Evolutionary conservation across 2,329 filamentous ascomycete species (phyloP).

Genomic region (Xylariales sp.): DNA sequence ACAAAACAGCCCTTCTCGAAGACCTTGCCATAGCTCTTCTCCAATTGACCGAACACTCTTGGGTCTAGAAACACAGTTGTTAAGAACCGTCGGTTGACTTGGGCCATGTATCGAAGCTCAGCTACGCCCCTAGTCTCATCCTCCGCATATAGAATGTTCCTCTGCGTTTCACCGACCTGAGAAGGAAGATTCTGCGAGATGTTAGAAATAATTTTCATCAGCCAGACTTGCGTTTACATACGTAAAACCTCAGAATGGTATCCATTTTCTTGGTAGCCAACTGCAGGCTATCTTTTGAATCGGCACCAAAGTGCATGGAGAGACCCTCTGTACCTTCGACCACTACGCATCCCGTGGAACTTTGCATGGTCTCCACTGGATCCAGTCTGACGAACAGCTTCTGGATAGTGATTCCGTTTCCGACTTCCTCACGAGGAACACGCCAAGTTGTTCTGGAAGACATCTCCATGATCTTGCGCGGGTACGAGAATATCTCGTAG

Average conservation of each 20-base stretch:
- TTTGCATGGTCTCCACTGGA: background rate
- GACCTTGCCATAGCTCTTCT: conserved; percentile 3
- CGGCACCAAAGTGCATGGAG: conserved; percentile 7
- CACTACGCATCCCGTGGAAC: conserved; percentile 4
- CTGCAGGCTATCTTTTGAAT: background rate
- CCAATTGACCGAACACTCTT: background rate
- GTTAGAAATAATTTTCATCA: no score
- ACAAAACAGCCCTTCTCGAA: conserved; percentile 7
- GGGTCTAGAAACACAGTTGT: conserved; percentile 5
- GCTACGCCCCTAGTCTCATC: background rate
- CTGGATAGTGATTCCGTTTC: conserved; percentile 3
- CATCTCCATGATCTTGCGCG: conserved; percentile 4
- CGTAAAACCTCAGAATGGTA: conserved; percentile 8
- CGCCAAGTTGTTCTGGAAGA: conserved; percentile 2
- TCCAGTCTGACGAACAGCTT: conserved; percentile 1
- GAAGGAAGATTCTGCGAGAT: background rate
- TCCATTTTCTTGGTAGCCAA: conserved; percentile 5
- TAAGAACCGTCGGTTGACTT: conserved; percentile 1
- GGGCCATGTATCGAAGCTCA: conserved; percentile 10
- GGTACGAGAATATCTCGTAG: conserved; percentile 9
- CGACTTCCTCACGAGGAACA: background rate
- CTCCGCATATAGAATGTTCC: conserved; percentile 2
- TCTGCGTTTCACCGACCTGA: background rate
- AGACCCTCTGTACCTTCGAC: conserved; percentile 4
- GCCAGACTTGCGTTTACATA: no score